These are phyloP conservation scores for Panaeolus papilionaceus DNA, from an alignment of 768 basidiomycete species.

Conservation along the genomic window DNA sequence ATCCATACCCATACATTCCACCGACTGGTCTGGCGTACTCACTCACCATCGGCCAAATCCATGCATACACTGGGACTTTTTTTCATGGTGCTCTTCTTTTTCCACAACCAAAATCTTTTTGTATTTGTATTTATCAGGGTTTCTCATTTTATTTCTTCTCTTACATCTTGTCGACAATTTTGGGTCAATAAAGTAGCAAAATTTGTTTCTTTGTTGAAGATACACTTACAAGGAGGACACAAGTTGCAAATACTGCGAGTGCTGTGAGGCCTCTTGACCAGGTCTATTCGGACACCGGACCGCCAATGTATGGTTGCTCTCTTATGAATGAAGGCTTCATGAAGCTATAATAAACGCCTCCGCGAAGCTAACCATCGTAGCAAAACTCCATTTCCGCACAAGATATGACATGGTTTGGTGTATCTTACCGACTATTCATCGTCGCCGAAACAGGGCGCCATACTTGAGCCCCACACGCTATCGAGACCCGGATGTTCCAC, in stretches of 20 bases:
- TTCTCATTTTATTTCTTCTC: background rate
- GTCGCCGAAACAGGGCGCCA: too few species aligned
- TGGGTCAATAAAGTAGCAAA: background rate
- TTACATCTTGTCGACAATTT: background rate
- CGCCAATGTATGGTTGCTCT: too few species aligned
- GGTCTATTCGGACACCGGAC: too few species aligned
- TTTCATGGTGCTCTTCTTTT: slow-evolving; percentile 1
- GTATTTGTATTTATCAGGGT: slow-evolving; percentile 8
- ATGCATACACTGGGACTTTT: slow-evolving; percentile 3
- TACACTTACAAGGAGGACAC: background rate
- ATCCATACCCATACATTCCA: background rate
- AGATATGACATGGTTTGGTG: too few species aligned
- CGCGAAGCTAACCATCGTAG: too few species aligned
- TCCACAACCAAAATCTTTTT: background rate
- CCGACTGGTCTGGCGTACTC: background rate
- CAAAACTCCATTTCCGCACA: too few species aligned
- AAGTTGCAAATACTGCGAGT: background rate
- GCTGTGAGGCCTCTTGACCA: too few species aligned
- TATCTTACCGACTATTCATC: too few species aligned
- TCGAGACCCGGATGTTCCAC: too few species aligned
- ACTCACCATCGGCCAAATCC: background rate
- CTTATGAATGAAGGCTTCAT: too few species aligned
- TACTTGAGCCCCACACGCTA: too few species aligned
- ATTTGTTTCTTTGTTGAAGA: background rate
- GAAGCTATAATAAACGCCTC: too few species aligned